Evolutionary conservation across 2,329 filamentous ascomycete species (phyloP).

Genomic region (Alternaria longipes): DNA sequence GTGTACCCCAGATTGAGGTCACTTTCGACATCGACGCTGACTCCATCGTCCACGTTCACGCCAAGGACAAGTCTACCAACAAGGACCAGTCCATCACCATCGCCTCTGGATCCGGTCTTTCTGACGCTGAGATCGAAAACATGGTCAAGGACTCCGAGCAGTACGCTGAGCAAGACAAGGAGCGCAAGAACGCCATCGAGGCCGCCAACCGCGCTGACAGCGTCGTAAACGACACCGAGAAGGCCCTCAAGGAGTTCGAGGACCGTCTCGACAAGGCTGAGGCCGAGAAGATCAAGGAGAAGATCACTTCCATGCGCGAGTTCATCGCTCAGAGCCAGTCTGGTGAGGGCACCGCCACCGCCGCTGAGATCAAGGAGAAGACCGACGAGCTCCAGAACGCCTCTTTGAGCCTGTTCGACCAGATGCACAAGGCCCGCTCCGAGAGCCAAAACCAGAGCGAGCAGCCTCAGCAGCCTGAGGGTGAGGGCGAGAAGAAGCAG

Average conservation of each 20-base stretch:
- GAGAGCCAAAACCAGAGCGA: conserved; percentile 63
- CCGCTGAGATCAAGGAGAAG: conserved; percentile 97
- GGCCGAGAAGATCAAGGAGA: conserved; percentile 91
- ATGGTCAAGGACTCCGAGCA: conserved; percentile 99
- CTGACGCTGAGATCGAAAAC: conserved; percentile 90
- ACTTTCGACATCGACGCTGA: conserved; percentile 99
- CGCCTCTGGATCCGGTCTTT: conserved; percentile 95
- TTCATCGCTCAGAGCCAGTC: conserved; percentile 94
- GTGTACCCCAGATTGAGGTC: conserved; percentile 95
- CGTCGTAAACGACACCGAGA: conserved; percentile 96
- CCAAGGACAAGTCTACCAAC: conserved; percentile 99
- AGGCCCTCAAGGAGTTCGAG: conserved; percentile 95
- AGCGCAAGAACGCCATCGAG: conserved; percentile 95
- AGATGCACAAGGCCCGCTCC: conserved; percentile 96
- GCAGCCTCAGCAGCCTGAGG: conserved; percentile 56
- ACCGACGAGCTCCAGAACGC: conserved; percentile 97
- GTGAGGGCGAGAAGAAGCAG: conserved; percentile 78
- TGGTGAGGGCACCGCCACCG: conserved; percentile 85
- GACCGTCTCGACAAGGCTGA: conserved; percentile 97
- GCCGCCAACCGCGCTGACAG: conserved; percentile 96
- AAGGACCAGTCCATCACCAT: conserved; percentile 99
- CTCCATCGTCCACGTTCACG: conserved; percentile 96
- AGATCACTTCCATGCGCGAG: conserved; percentile 85
- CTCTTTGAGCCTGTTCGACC: conserved; percentile 96
- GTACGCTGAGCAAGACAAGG: conserved; percentile 93